Evolutionary conservation across 2,329 filamentous ascomycete genomes (phyloP).

Genomic region (Stagonosporopsis vannaccii): DNA sequence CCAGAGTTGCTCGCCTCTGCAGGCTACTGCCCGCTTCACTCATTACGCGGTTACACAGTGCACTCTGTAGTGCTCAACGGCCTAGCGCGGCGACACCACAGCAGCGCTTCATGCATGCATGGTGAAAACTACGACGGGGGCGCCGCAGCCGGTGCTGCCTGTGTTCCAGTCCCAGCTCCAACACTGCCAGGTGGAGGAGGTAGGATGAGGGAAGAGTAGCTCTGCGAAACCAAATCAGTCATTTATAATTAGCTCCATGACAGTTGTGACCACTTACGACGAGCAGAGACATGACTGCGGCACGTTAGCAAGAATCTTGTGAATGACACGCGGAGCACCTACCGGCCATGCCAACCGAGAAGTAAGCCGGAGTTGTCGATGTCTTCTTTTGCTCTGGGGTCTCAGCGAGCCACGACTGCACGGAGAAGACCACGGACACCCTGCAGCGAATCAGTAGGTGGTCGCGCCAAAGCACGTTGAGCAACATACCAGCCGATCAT

Average conservation of each 20-base stretch:
- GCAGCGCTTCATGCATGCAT: conserved; percentile 15
- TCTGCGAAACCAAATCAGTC: conserved; percentile 34
- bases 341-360: conserved; percentile 82
- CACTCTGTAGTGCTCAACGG: conserved; percentile 20
- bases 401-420: conserved; percentile 81
- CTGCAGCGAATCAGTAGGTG: conserved; percentile 50
- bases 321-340: conserved; percentile 48
- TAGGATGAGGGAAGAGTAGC: conserved; percentile 71
- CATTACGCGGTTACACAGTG: conserved; percentile 27
- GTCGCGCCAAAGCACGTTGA: conserved; percentile 16
- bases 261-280: conserved; percentile 49
- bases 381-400: conserved; percentile 71
- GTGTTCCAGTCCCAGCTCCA: conserved; percentile 53
- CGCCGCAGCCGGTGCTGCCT: conserved; percentile 58
- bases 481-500: conserved; percentile 67
- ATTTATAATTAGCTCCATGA: neutral
- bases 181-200: conserved; percentile 57
- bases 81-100: conserved; percentile 13
- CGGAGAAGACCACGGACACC: conserved; percentile 75
- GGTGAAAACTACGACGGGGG: conserved; percentile 48
- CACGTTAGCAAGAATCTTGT: conserved; percentile 16
- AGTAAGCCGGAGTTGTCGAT: conserved; percentile 72
- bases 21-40: conserved; percentile 1
- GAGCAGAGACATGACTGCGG: conserved; percentile 53
- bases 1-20: neutral